These are phyloP conservation scores for Annulohypoxylon maeteangense DNA, from an alignment of 495 filamentous ascomycete genomes.

Conservation along the genomic window DNA sequence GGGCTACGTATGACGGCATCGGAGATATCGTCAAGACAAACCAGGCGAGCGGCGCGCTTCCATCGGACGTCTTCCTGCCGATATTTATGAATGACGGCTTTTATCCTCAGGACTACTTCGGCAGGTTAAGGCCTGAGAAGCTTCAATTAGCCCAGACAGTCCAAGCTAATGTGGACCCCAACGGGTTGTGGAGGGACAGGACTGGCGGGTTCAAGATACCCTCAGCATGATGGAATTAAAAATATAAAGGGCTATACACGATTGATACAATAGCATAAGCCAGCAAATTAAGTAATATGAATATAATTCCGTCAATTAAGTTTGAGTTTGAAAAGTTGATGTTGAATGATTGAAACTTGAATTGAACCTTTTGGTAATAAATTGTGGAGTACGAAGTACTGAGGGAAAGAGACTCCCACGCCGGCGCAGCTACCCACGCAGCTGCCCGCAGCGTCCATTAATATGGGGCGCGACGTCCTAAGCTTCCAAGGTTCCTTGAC, in stretches of 20 bases:
- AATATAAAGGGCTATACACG: background rate
- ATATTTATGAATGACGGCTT: slow-evolving; percentile 71
- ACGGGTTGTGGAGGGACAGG: slow-evolving; percentile 65
- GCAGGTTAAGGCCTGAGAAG: slow-evolving; percentile 59
- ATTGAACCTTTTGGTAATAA: background rate
- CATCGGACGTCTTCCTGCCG: slow-evolving; percentile 64
- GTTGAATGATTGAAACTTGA: background rate
- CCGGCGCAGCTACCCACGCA: background rate
- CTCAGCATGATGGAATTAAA: background rate
- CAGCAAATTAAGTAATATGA: slow-evolving; percentile 1
- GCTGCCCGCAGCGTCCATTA: slow-evolving; percentile 6
- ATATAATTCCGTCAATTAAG: background rate
- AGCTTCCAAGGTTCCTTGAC: background rate
- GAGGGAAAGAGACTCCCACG: no score
- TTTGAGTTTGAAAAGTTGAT: background rate
- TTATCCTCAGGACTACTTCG: slow-evolving; percentile 68
- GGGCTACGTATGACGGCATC: slow-evolving; percentile 56
- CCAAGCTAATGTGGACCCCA: slow-evolving; percentile 64
- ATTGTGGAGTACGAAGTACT: background rate
- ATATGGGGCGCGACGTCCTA: slow-evolving; percentile 10
- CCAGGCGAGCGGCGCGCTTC: slow-evolving; percentile 46
- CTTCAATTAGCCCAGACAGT: slow-evolving; percentile 55
- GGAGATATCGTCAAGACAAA: slow-evolving; percentile 52
- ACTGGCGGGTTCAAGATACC: slow-evolving; percentile 64
- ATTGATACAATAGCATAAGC: background rate